Evolutionary conservation across 129 eudicot species (phyloP).

Genomic region (Dittrichia graveolens): DNA sequence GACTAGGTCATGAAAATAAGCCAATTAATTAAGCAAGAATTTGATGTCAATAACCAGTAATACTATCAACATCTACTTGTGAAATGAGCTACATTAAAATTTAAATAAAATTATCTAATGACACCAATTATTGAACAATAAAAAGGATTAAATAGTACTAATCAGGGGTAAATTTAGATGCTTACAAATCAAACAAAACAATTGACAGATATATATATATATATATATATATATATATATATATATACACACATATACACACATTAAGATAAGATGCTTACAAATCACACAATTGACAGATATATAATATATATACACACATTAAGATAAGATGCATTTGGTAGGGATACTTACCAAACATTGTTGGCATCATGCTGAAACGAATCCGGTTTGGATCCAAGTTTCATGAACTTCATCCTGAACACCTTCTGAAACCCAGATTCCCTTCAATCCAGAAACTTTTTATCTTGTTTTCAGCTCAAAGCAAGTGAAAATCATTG

Average conservation of each 20-base stretch:
- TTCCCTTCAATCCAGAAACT: conserved; percentile 15
- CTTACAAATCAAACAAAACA: not conserved
- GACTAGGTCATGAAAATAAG: not conserved
- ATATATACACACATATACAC: no score
- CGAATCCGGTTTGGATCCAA: conserved; percentile 96
- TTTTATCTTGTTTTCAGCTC: conserved; percentile 33
- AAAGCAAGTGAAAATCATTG: conserved; percentile 35
- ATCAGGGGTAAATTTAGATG: not conserved
- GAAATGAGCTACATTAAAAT: no score
- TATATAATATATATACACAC: not conserved
- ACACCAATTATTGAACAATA: not conserved
- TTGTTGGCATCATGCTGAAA: conserved; percentile 82
- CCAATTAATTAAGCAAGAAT: not conserved
- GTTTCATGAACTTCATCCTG: conserved; percentile 98
- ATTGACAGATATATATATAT: not conserved
- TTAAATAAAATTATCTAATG: not conserved
- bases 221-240: no score
- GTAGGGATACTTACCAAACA: conserved; percentile 57
- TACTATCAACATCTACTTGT: not conserved
- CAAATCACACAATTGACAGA: no score
- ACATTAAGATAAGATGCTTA: no score
- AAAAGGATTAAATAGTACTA: not conserved
- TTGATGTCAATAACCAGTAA: not conserved
- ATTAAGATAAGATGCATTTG: conserved; percentile 24
- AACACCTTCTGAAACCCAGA: conserved; percentile 27